These are phyloP conservation scores for Dactylonectria macrodidyma DNA, from an alignment of 2,329 filamentous ascomycete genomes.

Conservation along the genomic window DNA sequence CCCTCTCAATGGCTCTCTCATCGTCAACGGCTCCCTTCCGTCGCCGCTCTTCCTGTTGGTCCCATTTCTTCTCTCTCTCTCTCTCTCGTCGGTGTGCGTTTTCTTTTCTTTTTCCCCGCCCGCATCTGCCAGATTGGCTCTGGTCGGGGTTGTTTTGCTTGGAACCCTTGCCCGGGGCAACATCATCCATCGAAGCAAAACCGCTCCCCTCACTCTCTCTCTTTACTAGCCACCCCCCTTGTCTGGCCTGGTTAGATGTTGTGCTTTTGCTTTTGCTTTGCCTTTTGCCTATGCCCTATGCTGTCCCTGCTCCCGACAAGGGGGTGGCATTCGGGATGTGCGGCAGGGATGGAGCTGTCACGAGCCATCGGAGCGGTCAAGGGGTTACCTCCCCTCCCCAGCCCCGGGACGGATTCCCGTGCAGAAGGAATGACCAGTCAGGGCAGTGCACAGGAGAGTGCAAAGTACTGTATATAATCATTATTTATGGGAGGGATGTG, in stretches of 20 bases:
- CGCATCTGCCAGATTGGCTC: not conserved
- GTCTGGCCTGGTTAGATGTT: not conserved
- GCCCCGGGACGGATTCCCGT: not conserved
- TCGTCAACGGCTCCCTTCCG: no score
- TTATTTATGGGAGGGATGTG: not conserved
- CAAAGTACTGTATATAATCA: not conserved
- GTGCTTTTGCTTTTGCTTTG: not conserved
- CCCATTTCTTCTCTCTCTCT: not conserved
- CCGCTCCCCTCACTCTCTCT: no score
- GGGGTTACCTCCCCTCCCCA: not conserved
- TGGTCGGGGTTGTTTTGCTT: not conserved
- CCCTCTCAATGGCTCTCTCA: not conserved
- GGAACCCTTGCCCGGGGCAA: not conserved
- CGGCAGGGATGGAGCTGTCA: slow-evolving; percentile 12
- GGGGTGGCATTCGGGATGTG: not conserved
- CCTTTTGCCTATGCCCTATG: not conserved
- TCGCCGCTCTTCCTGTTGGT: no score
- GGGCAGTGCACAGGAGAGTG: not conserved
- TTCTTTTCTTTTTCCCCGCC: slow-evolving; percentile 3
- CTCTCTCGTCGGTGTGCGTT: not conserved
- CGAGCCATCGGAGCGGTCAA: not conserved
- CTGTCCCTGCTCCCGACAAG: not conserved
- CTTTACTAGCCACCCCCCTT: not conserved
- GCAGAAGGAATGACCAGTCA: not conserved
- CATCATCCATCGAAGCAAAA: not conserved